Evolutionary conservation across 805 yeast genomes (phyloP).

Genomic region (Starmera amethionina): DNA sequence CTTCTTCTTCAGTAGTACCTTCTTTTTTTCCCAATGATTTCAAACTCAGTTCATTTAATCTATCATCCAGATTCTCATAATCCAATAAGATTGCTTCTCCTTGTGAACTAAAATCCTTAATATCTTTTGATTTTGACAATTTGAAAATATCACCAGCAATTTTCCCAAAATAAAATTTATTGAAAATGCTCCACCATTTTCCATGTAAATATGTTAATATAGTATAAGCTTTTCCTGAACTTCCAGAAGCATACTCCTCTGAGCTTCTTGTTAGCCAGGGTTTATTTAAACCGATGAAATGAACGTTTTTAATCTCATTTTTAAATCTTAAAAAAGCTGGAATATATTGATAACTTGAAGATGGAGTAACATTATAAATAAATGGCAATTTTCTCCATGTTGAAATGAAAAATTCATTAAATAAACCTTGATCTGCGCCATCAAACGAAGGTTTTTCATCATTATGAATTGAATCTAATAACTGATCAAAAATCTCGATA

Average conservation of each 20-base stretch:
- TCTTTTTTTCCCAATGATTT: background rate
- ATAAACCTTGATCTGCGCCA: slow-evolving; percentile 85
- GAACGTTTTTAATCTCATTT: slow-evolving; percentile 36
- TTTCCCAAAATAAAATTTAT: slow-evolving; percentile 10
- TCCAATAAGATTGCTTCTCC: slow-evolving; percentile 9
- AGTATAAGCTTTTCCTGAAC: slow-evolving; percentile 7
- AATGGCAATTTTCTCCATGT: slow-evolving; percentile 74
- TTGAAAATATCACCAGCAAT: slow-evolving; percentile 7
- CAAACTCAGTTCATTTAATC: slow-evolving; percentile 7
- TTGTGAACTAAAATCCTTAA: slow-evolving; percentile 3
- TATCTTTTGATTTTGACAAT: slow-evolving; percentile 1
- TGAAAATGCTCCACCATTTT: slow-evolving; percentile 14
- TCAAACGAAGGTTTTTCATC: slow-evolving; percentile 44
- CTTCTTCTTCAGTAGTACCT: background rate
- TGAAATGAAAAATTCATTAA: slow-evolving; percentile 53
- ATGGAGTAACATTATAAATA: slow-evolving; percentile 71
- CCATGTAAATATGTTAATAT: slow-evolving; percentile 3
- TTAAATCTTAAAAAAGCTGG: slow-evolving; percentile 56
- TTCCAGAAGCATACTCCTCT: slow-evolving; percentile 1
- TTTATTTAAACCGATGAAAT: slow-evolving; percentile 55
- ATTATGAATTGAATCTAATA: slow-evolving; percentile 21
- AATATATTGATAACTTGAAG: slow-evolving; percentile 56
- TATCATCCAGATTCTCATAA: slow-evolving; percentile 5
- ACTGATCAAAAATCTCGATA: slow-evolving; percentile 26
- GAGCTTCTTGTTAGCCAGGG: slow-evolving; percentile 34